Evolutionary conservation across 73 alveolate species (phyloP), one percentile per base, ranked within the genome.

Genomic region (Halteria grandinella): DNA sequence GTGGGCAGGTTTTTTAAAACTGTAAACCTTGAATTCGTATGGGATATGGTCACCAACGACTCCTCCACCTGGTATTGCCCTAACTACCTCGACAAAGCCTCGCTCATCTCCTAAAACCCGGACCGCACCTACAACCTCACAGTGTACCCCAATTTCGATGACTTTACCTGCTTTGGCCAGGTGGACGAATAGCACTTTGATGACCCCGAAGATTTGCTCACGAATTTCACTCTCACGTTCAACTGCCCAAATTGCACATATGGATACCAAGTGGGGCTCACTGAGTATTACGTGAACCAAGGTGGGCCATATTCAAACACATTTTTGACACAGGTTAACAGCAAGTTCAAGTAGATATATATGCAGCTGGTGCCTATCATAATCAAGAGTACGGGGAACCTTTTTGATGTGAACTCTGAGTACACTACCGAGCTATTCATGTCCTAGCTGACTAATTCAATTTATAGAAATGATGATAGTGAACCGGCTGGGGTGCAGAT

Each of bases 201-300:
- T 11, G 51, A 21, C n/a, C 23, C 54, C 17, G 20, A 29, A 31
- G 17, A 2, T 10, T n/a, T 57, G 6, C 5, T 3, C 15, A 57
- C 31, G 20, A 57, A 57, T 29, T 57, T 57, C 54, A 57, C 74
- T 3, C 31, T 57, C 14, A 12, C 14, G 31, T 57, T 57, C 28
- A n/a, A 51, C 8, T 57, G 74, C 36, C 21, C 21, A 8, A 15
- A 28, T 8, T 57, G 74, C 18, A 29, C 74, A 12, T 4, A 27
- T 6, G 33, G 36, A 7, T 57, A 57, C 36, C 36, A 57, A 31
- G 54, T 57, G 5, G 10, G 47, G 7, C 14, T 57, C 55, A 57
- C 10, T 8, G 11, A 57, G 6, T 57, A 57, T 32, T 57, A 8
- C 28, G 74, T 25, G 28, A 57, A 57, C 36, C 31, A 54, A 33